Base-by-base conservation (phyloP, 306 rosid genomes). In the Castanea sativa region DNA sequence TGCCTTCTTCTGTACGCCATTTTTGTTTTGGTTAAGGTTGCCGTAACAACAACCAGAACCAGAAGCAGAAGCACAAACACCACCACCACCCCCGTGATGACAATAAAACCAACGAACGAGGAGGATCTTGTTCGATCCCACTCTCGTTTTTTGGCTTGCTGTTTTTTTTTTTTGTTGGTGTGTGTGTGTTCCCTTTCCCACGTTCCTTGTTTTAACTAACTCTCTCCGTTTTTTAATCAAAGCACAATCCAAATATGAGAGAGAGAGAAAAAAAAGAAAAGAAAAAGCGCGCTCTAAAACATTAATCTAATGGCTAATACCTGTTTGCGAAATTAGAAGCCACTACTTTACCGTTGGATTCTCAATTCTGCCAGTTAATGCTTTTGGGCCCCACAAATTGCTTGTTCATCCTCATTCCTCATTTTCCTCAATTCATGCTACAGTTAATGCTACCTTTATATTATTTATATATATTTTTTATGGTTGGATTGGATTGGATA, bases 1-100 rank as follows among this genome's bases (percentile, higher is more conserved):
- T 95, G 99, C 79, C 93, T 95, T 85, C 99, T 87, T 67, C 98
- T 85, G 41, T 95, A 95, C 9, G 99, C 99, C 99, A 95, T 94
- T 64, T 3, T 19, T 32, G 29, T 69, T 21, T 65, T 55, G 13
- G 27, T 76, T 41, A 8, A 41, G 45, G 45, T 41, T 41, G 45
- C 45, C 45, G 45, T 2, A 8, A 41, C 12, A 41, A 41, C 1
- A 8, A 8, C 45, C 45, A 38, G 45, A 38, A 38, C 0, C 11
- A 38, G 0, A 41, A 59, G 1, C 27, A 25, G 27, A 25, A 25
- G 27, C 27, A 25, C 27, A 25, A 1, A 25, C 27, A 25, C 64
- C 65, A 67, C 59, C 45, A 13, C 49, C 49, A 9, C 63, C 68
- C 57, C 75, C 76, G 51, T 45, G 29, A 15, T 13, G 69, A 41